phyloP scores from a whole-genome alignment of 1,284 basidiomycete genomes.

The Puccinia novopanici region DNA sequence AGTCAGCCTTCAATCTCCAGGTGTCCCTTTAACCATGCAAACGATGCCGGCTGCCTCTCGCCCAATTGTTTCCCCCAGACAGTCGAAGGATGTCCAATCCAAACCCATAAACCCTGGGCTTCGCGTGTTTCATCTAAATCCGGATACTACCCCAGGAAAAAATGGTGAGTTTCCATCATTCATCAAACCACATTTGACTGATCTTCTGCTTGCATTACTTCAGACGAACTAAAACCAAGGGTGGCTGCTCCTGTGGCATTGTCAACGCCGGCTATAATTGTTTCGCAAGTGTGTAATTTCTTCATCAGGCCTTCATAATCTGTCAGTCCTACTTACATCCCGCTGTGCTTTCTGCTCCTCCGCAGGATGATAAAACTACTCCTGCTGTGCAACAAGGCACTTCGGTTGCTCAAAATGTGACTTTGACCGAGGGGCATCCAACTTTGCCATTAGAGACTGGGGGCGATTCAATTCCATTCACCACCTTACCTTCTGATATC shows the following conservation, averaged over 20 bases:
- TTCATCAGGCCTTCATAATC: background rate
- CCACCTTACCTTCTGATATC: background rate
- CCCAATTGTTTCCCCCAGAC: too few species aligned
- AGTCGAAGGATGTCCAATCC: too few species aligned
- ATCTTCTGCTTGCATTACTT: background rate
- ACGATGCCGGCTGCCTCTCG: too few species aligned
- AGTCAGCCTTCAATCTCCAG: too few species aligned
- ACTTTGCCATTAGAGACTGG: background rate
- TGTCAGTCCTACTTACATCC: background rate
- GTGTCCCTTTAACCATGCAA: too few species aligned
- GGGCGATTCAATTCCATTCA: background rate
- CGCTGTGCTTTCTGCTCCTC: background rate
- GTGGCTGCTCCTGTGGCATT: background rate
- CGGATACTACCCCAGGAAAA: background rate
- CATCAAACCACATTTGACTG: background rate
- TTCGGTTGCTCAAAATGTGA: background rate
- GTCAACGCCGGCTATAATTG: background rate
- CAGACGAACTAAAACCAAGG: background rate
- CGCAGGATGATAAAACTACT: background rate
- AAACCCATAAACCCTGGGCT: too few species aligned
- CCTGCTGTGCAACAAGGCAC: background rate
- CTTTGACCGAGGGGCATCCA: background rate
- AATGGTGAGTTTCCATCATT: background rate
- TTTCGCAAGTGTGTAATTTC: background rate
- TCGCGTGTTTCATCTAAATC: background rate